phyloP scores from a whole-genome alignment of 139 green algal genomes.

The Chlorella sp. region DNA sequence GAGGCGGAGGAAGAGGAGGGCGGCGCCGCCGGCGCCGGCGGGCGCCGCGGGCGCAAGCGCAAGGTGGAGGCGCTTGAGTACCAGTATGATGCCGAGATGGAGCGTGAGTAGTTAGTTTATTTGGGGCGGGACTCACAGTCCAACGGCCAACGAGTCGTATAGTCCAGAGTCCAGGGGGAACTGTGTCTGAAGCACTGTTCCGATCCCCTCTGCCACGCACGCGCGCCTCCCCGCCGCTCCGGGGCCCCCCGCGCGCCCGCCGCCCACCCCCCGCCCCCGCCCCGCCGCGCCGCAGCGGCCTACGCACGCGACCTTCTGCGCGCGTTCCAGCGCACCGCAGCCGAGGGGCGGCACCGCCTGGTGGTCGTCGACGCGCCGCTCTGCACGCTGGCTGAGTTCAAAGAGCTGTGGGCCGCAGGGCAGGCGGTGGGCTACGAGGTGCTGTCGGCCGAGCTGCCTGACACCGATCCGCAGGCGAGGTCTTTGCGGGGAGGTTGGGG shows the following conservation, averaged over 20 bases:
- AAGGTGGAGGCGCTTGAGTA: constrained; percentile 66
- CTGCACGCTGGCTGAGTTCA: constrained; percentile 43
- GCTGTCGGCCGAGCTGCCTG: constrained; percentile 52
- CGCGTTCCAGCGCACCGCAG: constrained; percentile 56
- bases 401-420: constrained; percentile 48
- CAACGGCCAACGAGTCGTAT: no score
- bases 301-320: constrained; percentile 72
- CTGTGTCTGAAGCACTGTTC: no score
- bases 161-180: no score
- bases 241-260: no score
- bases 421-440: constrained; percentile 70
- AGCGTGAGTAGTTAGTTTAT: no score
- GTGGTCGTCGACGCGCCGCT: constrained; percentile 71
- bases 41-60: constrained; percentile 28
- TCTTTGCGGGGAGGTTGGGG: no score
- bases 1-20: constrained; percentile 59
- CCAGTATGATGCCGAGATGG: constrained; percentile 71
- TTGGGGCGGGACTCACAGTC: no score
- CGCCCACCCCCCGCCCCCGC: neutral
- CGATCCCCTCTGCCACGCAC: no score
- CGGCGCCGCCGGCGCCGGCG: neutral
- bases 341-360: constrained; percentile 69
- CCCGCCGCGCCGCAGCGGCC: constrained; percentile 34
- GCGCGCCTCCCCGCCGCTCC: no score
- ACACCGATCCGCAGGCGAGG: constrained; percentile 33